Evolutionary conservation across 345 rosid species (phyloP).

Genomic region (Viola odorata): DNA sequence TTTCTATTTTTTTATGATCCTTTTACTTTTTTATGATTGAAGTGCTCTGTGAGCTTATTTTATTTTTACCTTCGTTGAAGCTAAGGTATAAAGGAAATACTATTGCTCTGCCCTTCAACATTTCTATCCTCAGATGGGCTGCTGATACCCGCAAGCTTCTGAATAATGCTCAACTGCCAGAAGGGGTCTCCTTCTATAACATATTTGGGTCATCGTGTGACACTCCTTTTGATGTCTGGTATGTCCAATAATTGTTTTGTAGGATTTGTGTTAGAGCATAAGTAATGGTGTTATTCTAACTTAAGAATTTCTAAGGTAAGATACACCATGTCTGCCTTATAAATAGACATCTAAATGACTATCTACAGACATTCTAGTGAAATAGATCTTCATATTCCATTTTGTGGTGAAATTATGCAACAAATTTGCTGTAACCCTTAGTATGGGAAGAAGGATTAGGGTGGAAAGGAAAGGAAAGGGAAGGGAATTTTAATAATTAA

Average conservation of each 20-base stretch:
- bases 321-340: not conserved
- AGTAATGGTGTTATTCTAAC: no score
- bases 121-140: slow-evolving; percentile 64
- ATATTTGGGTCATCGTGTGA: slow-evolving; percentile 70
- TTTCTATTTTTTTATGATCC: no score
- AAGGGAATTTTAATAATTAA: not conserved
- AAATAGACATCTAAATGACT: not conserved
- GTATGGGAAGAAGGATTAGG: not conserved
- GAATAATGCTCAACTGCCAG: slow-evolving; percentile 53
- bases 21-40: not conserved
- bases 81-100: slow-evolving; percentile 55
- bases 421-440: not conserved
- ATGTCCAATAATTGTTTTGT: slow-evolving; percentile 16
- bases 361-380: not conserved
- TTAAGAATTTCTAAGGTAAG: no score
- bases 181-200: slow-evolving; percentile 68
- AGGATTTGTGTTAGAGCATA: not conserved
- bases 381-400: not conserved
- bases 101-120: slow-evolving; percentile 69
- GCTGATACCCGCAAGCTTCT: slow-evolving; percentile 58
- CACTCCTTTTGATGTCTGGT: slow-evolving; percentile 86
- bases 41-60: not conserved
- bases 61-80: slow-evolving; percentile 30
- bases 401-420: not conserved
- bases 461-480: no score